phyloP scores from a whole-genome alignment of 768 basidiomycete species.

The Sarcodon sp. region DNA sequence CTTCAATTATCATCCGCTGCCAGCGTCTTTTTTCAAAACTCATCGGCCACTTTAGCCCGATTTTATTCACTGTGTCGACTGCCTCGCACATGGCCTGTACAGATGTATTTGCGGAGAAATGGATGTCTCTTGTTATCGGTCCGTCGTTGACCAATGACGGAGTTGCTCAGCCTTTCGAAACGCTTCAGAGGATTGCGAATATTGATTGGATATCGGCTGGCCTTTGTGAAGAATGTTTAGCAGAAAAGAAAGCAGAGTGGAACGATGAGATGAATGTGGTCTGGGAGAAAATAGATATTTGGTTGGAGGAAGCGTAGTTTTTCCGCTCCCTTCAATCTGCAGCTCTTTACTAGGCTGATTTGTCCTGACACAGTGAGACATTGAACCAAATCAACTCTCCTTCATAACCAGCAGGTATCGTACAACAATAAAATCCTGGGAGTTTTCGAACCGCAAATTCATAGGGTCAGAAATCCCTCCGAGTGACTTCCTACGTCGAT shows the following conservation, averaged over 20 bases:
- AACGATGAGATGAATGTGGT: conserved; percentile 40
- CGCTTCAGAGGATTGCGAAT: conserved; percentile 39
- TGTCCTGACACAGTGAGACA: too few species aligned
- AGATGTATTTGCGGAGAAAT: conserved; percentile 54
- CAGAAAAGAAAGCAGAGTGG: conserved; percentile 57
- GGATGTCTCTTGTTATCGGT: conserved; percentile 61
- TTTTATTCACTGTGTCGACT: conserved; percentile 57
- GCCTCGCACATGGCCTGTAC: conserved; percentile 69
- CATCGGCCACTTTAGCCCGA: conserved; percentile 58
- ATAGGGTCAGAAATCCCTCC: too few species aligned
- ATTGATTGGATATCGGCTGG: conserved; percentile 48
- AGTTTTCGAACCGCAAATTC: too few species aligned
- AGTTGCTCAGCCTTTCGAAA: conserved; percentile 62
- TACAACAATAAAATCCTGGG: too few species aligned
- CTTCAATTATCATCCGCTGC: conserved; percentile 15
- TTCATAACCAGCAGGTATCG: too few species aligned
- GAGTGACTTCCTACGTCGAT: too few species aligned
- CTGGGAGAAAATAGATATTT: conserved; percentile 49
- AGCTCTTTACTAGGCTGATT: too few species aligned
- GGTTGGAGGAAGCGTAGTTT: conserved; percentile 24
- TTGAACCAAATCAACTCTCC: too few species aligned
- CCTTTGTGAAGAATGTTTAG: conserved; percentile 43
- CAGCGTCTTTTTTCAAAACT: conserved; percentile 21
- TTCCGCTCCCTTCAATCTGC: neutral
- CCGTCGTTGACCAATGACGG: conserved; percentile 51